Evolutionary conservation across 345 rosid genomes (phyloP).

Genomic region (Adansonia digitata): DNA sequence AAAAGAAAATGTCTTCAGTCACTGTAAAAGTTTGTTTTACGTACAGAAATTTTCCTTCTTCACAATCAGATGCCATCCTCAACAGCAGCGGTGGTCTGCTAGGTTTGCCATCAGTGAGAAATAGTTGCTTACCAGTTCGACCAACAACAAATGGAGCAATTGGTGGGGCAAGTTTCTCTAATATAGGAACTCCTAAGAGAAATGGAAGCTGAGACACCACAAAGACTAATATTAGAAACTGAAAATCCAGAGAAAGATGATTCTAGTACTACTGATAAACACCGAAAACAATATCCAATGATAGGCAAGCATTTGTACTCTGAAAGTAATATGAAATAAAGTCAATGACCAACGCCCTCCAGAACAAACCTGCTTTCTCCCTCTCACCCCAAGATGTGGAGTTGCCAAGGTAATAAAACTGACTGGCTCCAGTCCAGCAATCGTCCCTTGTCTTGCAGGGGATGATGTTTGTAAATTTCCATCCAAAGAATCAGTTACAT

Average conservation of each 20-base stretch:
- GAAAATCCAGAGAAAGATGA: not conserved
- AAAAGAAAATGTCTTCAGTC: not conserved
- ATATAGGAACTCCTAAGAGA: slow-evolving; percentile 75
- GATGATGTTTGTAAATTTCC: slow-evolving; percentile 24
- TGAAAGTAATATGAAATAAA: not conserved
- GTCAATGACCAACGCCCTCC: slow-evolving; percentile 6
- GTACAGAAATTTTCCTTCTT: slow-evolving; percentile 72
- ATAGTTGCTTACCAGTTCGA: slow-evolving; percentile 81
- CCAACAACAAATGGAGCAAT: slow-evolving; percentile 73
- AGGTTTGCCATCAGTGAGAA: slow-evolving; percentile 81
- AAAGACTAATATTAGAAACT: not conserved
- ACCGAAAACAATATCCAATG: not conserved
- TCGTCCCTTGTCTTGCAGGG: slow-evolving; percentile 43
- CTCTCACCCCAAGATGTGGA: slow-evolving; percentile 98
- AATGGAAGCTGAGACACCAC: slow-evolving; percentile 70
- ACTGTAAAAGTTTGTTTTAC: slow-evolving; percentile 21
- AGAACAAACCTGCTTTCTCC: slow-evolving; percentile 86
- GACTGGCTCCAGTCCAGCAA: slow-evolving; percentile 88
- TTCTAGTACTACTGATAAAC: not conserved
- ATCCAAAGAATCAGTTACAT: slow-evolving; percentile 22
- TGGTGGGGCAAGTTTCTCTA: slow-evolving; percentile 87
- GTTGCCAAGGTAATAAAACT: slow-evolving; percentile 96
- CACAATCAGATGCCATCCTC: slow-evolving; percentile 82
- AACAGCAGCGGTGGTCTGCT: slow-evolving; percentile 82
- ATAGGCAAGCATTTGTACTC: not conserved